Evolutionary conservation across 805 yeast species (phyloP).

Genomic region (Kuraishia capsulata): DNA sequence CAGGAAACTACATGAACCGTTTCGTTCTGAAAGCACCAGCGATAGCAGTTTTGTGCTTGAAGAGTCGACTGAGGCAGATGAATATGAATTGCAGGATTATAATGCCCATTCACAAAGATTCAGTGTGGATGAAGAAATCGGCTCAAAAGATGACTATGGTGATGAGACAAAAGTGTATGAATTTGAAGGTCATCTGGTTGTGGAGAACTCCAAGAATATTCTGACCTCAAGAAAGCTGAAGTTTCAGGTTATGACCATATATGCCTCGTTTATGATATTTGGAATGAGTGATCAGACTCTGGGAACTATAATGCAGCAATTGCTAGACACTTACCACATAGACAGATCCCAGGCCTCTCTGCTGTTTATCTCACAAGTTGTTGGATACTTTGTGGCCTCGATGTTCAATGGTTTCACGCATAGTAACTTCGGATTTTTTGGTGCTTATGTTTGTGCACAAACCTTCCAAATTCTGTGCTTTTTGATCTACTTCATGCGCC

Average conservation of each 20-base stretch:
- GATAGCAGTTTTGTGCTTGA: not conserved
- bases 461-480: slow-evolving; percentile 4
- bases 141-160: not conserved
- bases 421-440: slow-evolving; percentile 35
- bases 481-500: slow-evolving; percentile 26
- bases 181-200: slow-evolving; percentile 13
- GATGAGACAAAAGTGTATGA: slow-evolving; percentile 4
- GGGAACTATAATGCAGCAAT: slow-evolving; percentile 48
- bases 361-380: slow-evolving; percentile 40
- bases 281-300: slow-evolving; percentile 56
- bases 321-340: slow-evolving; percentile 37
- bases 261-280: slow-evolving; percentile 30
- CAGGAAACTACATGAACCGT: too few species aligned
- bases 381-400: slow-evolving; percentile 50
- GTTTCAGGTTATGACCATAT: slow-evolving; percentile 32
- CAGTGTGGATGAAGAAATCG: too few species aligned
- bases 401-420: slow-evolving; percentile 34
- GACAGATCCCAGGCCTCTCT: slow-evolving; percentile 38
- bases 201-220: slow-evolving; percentile 31
- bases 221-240: slow-evolving; percentile 26
- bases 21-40: too few species aligned
- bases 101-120: too few species aligned
- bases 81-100: not conserved
- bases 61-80: slow-evolving; percentile 6
- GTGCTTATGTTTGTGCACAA: slow-evolving; percentile 25